A percentile compares a stretch with the other conserved stretches of the same genome.
Conservation (phyloP, 495 filamentous ascomycete species). For the Penicillium simplicissimum region DNA sequence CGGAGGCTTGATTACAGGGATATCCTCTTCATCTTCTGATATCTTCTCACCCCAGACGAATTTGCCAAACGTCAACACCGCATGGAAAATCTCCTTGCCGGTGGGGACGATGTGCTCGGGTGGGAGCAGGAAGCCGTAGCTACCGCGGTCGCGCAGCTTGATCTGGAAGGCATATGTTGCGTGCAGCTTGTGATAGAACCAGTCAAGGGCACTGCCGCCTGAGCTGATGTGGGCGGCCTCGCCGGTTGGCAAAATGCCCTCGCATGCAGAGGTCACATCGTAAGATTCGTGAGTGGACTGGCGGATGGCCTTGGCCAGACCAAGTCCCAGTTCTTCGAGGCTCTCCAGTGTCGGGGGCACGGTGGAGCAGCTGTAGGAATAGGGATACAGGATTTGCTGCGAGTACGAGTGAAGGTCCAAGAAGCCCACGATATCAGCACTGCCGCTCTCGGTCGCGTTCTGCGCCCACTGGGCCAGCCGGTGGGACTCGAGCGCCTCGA, state of each 20-base stretch:
- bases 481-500: constrained; percentile 78
- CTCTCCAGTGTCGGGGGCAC: constrained; percentile 86
- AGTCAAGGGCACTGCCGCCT: constrained; percentile 90
- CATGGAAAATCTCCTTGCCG: constrained; percentile 80
- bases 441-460: constrained; percentile 74
- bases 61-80: constrained; percentile 76
- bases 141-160: constrained; percentile 91
- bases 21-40: constrained; percentile 5
- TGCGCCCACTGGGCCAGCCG: constrained; percentile 79
- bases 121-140: constrained; percentile 90
- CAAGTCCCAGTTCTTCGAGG: constrained; percentile 84
- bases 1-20: neutral
- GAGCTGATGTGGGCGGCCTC: constrained; percentile 48
- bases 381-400: constrained; percentile 92
- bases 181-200: constrained; percentile 87
- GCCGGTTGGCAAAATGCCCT: constrained; percentile 61
- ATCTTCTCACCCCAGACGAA: constrained; percentile 57
- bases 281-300: constrained; percentile 73
- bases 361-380: constrained; percentile 76
- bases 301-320: constrained; percentile 87
- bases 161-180: constrained; percentile 91
- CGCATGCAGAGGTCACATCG: constrained; percentile 82
- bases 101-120: constrained; percentile 86
- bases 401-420: constrained; percentile 95
- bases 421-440: constrained; percentile 73